These are phyloP conservation scores for Blastobotrys capitulatus DNA, from an alignment of 1,139 yeast species.

Conservation along the genomic window DNA sequence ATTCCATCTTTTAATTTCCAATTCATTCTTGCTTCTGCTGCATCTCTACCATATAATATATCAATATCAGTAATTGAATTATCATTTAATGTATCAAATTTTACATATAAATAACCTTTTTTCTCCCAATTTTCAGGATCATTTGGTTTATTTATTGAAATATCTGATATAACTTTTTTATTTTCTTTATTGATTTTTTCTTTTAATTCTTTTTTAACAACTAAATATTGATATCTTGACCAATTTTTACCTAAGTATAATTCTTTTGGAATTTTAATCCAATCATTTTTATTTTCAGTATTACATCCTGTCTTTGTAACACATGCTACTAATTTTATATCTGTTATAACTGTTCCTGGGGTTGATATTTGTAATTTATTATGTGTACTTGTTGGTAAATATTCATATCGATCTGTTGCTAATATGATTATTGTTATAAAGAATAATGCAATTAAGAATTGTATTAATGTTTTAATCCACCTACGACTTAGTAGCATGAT, in stretches of 20 bases:
- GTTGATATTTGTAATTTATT: slow-evolving; percentile 26
- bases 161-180: slow-evolving; percentile 8
- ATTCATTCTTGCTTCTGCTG: slow-evolving; percentile 69
- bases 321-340: slow-evolving; percentile 30
- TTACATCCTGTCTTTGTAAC: slow-evolving; percentile 25
- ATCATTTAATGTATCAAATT: slow-evolving; percentile 25
- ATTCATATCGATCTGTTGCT: slow-evolving; percentile 27
- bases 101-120: slow-evolving; percentile 44
- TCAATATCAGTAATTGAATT: slow-evolving; percentile 46
- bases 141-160: slow-evolving; percentile 2
- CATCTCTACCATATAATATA: slow-evolving; percentile 64
- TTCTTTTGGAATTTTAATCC: slow-evolving; percentile 34
- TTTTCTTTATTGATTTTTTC: slow-evolving; percentile 22
- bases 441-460: slow-evolving; percentile 21
- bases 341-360: slow-evolving; percentile 29
- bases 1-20: slow-evolving; percentile 47
- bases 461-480: slow-evolving; percentile 27
- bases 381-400: slow-evolving; percentile 31
- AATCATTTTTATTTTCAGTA: slow-evolving; percentile 21
- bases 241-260: slow-evolving; percentile 30
- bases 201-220: slow-evolving; percentile 26
- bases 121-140: slow-evolving; percentile 35
- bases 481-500: slow-evolving; percentile 21
- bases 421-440: slow-evolving; percentile 19
- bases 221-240: slow-evolving; percentile 28